Base-by-base conservation (phyloP, 2,329 filamentous ascomycete species). In the Colletotrichum gloeosporioides region DNA sequence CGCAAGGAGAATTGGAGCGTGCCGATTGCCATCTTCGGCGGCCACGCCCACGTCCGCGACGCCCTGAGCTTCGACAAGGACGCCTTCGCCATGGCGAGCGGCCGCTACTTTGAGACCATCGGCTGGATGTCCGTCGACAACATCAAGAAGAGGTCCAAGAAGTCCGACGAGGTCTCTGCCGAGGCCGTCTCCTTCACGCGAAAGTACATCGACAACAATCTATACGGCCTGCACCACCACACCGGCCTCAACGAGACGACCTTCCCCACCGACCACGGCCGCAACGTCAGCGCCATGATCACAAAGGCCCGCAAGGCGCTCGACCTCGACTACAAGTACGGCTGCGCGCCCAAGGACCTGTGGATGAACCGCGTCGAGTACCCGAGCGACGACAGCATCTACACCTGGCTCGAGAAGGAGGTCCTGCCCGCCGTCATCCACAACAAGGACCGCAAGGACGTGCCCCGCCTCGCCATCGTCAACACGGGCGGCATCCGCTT, bases 401-500 rank as follows among this genome's bases (percentile, higher is more conserved):
- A 95, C 82, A 92, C 92, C 4, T 96, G 95, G 93, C 90, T 99
- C 13, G 92, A 94, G 78, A 89, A 93, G 8, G 86, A 95, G 71
- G 92, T 98, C 0, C 87, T 99, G 1, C 95, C 95, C 0, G 90
- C 91, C 59, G 86, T 93, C 3, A 86, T 96, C 36, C 85, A 87
- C 72, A 92, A 92, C 71, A 82, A 90, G 55, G 86, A 89, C 36
- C 89, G 93, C 6, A 87, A 89, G 29, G 89, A 92, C 72, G 88
- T 90, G 55, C 90, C 95, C 12, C 90, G 92, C 8, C 86, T 99
- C 13, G 92, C 93, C 34, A 91, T 99, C 67, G 89, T 95, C 72
- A 99, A 99, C 85, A 98, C 95, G 0, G 97, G 97, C 31, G 95
- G 95, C 5, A 92, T 99, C 79, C 94, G 97, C 61, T 99, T 99